A percentile compares a stretch with the other conserved stretches of the same genome.
These are phyloP conservation scores for Dendrobium chrysotoxum DNA, from an alignment of 106 monocot genomes.

Conservation along the genomic window DNA sequence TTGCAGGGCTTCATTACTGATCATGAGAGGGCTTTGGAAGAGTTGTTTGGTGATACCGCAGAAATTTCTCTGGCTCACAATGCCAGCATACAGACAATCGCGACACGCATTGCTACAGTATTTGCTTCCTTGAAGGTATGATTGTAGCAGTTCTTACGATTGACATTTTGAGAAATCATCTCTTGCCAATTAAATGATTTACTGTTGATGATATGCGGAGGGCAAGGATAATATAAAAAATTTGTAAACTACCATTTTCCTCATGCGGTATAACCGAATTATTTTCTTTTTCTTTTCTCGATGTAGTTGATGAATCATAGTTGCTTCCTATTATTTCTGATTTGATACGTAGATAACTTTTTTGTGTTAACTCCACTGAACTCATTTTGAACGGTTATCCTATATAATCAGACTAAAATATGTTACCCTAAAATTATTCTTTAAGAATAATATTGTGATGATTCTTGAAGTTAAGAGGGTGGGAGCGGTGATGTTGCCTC, in stretches of 20 bases:
- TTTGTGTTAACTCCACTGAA: too few relatives aligned
- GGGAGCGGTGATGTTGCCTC: too few relatives aligned
- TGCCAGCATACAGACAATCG: constrained; percentile 78
- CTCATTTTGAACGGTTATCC: not conserved
- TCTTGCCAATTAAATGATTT: not conserved
- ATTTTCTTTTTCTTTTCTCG: not conserved
- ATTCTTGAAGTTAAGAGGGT: too few relatives aligned
- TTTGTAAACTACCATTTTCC: not conserved
- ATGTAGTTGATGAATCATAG: too few relatives aligned
- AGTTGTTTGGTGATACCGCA: constrained; percentile 90
- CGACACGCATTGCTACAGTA: constrained; percentile 84
- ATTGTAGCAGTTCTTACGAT: not conserved
- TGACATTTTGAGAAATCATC: constrained; percentile 6
- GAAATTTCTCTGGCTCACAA: constrained; percentile 74
- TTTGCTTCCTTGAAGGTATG: constrained; percentile 90
- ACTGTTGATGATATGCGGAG: not conserved
- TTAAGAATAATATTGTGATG: too few relatives aligned
- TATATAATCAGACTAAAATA: not conserved
- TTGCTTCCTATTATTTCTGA: too few relatives aligned
- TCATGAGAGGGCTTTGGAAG: constrained; percentile 92
- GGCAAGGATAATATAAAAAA: not conserved
- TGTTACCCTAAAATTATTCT: too few relatives aligned
- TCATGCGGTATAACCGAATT: not conserved
- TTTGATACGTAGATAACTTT: too few relatives aligned
- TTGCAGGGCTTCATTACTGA: constrained; percentile 87